Conservation (phyloP, 164 flowering plant species). For the Cinnamomum chago region DNA sequence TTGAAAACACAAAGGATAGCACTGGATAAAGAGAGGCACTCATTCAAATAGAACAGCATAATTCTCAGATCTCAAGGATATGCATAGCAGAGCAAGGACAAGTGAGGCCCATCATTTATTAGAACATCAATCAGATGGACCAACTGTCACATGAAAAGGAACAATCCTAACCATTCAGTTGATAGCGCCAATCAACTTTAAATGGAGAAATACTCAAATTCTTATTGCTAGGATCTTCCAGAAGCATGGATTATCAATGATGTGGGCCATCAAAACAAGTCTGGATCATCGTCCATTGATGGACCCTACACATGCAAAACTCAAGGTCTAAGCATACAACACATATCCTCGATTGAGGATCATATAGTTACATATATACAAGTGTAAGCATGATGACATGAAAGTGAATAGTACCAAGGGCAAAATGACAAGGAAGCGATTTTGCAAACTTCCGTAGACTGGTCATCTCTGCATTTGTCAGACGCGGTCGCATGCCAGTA, state of each 20-base stretch:
- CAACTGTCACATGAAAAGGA: too few species aligned
- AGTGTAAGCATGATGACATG: neutral
- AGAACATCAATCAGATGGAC: neutral
- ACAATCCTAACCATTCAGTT: too few species aligned
- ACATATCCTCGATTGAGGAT: too few species aligned
- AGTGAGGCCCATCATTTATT: neutral
- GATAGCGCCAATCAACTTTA: too few species aligned
- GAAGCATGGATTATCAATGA: neutral
- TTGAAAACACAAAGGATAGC: neutral
- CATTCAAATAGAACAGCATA: neutral
- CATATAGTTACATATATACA: too few species aligned
- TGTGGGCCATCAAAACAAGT: neutral
- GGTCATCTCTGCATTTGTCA: conserved; percentile 92
- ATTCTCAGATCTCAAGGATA: neutral
- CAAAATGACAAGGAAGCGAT: conserved; percentile 95
- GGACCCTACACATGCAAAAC: neutral
- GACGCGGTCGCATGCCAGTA: conserved; percentile 72
- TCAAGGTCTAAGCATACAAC: neutral
- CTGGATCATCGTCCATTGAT: neutral
- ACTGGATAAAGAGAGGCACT: neutral
- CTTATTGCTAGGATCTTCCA: neutral
- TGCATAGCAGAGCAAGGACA: neutral
- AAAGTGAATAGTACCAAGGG: conserved; percentile 61
- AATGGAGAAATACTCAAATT: neutral
- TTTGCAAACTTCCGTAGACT: conserved; percentile 75